Base-by-base conservation (phyloP, 2,329 filamentous ascomycete genomes). In the Aspergillus puulaauensis region DNA sequence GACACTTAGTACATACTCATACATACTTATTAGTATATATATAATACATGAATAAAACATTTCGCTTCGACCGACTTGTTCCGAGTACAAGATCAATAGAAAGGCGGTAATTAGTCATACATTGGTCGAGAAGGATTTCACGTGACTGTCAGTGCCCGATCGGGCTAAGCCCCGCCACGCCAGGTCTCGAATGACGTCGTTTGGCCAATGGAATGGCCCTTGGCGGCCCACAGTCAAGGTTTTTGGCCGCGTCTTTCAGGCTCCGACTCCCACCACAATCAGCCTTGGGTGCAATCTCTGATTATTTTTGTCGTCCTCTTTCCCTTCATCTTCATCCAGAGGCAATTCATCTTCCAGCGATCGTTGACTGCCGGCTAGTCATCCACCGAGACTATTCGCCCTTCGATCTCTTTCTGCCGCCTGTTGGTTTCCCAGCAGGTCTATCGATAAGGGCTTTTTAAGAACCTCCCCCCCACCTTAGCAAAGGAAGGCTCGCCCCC, bases 371-470 rank as follows among this genome's bases (percentile, higher is more conserved):
- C 40, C 31, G 31, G 27, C 31, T 45, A 52, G 40, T 53, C 45
- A 49, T 48, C 27, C 27, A 37, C 35, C 35, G 35, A n/a, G 35
- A 37, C 35, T 37, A 14, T 7, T n/a, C 35, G 35, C 35, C 7
- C 35, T 37, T 37, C 35, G 35, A 37, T 53, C 23, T 53, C n/a
- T 33, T 4, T 31, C 40, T 31, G 12, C 35, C 31, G 14, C 14
- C 35, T 39, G 40, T 41, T 45, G 17, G 15, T 46, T n/a, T 17
- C 37, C 45, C 44, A 14, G 48, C 27, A 45, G 49, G 41, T 54
- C 66, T 74, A 76, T 77, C 74, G 74, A 77, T 76, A 77, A 76
- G 73, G 70, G 68, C 66, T n/a, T 68, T 67, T 62, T 66, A 56
- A 55, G 59, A 61, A 64, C 57, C 64, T 54, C 63, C 53, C 60